These are phyloP conservation scores for Eucalyptus marginata DNA, from an alignment of 345 rosid species.

Conservation along the genomic window DNA sequence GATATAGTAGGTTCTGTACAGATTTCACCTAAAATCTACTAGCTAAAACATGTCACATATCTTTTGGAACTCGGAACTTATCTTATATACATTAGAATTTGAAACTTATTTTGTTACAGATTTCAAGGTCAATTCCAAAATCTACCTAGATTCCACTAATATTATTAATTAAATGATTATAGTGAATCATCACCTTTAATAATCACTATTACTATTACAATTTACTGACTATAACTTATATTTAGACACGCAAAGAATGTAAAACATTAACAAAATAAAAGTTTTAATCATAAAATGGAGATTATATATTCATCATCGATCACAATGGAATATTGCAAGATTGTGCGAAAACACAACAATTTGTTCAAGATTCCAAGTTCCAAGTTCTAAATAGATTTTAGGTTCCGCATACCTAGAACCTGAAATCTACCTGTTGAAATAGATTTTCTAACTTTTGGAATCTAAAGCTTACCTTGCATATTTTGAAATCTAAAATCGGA, in stretches of 20 bases:
- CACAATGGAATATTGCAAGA: background rate
- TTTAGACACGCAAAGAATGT: background rate
- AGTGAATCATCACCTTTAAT: no score
- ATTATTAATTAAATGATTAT: no score
- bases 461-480: background rate
- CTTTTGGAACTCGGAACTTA: background rate
- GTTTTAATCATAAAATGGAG: no score
- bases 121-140: background rate
- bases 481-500: no score
- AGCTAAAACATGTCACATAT: background rate
- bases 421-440: no score
- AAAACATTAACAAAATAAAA: background rate
- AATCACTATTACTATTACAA: background rate
- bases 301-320: background rate
- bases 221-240: no score
- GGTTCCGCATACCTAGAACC: fast-evolving
- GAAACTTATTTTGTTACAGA: background rate
- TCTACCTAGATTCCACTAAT: background rate
- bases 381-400: background rate
- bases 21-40: background rate
- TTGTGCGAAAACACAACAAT: background rate
- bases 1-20: fast-evolving
- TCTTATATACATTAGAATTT: background rate
- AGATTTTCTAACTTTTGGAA: background rate
- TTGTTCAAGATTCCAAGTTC: no score